Evolutionary conservation across 2,329 filamentous ascomycete species (phyloP), one percentile per base, ranked within the genome.

Genomic region (Phialophora expanda): DNA sequence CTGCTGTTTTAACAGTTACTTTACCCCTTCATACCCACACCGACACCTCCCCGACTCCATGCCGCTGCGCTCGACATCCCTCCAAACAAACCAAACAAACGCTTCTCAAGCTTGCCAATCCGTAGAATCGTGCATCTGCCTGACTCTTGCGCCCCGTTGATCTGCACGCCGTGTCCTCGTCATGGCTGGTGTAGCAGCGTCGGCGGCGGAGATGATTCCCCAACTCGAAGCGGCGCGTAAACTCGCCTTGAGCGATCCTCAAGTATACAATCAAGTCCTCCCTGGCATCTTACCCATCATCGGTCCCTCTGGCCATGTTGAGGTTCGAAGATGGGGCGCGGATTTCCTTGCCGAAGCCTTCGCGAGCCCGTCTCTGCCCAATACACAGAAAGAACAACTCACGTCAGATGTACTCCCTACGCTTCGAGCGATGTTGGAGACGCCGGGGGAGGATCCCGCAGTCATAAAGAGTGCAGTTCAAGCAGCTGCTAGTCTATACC

Each of bases 311-410:
- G 86, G 91, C 69, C 85, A 87, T 67, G 80, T 97, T 64, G 92
- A 96, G 78, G 82, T 98, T 74, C 90, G 93, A 78, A 85, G 93
- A 89, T 99, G 95, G 95, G 95, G 94, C 28, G 90, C 93, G 69
- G 93, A 97, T 68, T 99, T 99, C 76, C 84, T 99, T 51, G 93
- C 94, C 64, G 95, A 99, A 82, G 93, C 93, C 2, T 98, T 99
- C 80, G 90, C 95, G 64, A 96, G 92, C 66, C 95, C 96, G n/a
- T 87, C 90, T 24, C 84, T 98, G 73, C 82, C 89, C 22, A 83
- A 87, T 66, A 84, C 89, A 60, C 88, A 91, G 77, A 99, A 98
- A 83, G 92, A 87, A 82, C 88, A 88, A 67, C 83, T 95, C 80
- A 88, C 89, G 71, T 83, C 92, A 66, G 85, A 87, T 66, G 91